Evolutionary conservation across 441 rosid species (phyloP).

Genomic region (Melastoma candidum): DNA sequence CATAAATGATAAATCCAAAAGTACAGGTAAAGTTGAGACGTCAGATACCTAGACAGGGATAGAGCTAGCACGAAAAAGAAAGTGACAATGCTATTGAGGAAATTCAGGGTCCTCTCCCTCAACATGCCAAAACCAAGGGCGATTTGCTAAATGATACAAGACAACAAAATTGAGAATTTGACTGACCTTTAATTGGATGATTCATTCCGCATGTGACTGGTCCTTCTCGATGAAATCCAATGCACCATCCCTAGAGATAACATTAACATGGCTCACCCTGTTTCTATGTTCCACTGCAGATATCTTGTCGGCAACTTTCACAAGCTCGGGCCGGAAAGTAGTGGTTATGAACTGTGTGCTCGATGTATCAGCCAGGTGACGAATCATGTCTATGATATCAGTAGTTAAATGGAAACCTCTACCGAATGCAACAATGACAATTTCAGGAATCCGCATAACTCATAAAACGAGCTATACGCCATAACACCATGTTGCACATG

Average conservation of each 20-base stretch:
- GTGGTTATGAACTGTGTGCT: constrained; percentile 94
- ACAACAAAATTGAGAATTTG: not conserved
- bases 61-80: too few relatives aligned
- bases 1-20: too few relatives aligned
- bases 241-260: constrained; percentile 68
- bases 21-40: too few relatives aligned
- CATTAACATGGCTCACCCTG: constrained; percentile 81
- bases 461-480: too few relatives aligned
- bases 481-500: too few relatives aligned
- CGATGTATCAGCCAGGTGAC: constrained; percentile 74
- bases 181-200: not conserved
- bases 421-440: not conserved
- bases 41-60: too few relatives aligned
- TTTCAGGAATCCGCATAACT: too few relatives aligned
- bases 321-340: constrained; percentile 91
- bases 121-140: too few relatives aligned
- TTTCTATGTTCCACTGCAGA: constrained; percentile 83
- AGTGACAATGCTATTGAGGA: too few relatives aligned
- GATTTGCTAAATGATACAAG: too few relatives aligned
- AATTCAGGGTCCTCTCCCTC: too few relatives aligned
- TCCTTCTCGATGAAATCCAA: constrained; percentile 86
- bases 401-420: constrained; percentile 20
- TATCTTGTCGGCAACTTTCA: constrained; percentile 90
- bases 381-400: constrained; percentile 59
- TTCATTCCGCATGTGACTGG: constrained; percentile 59